Evolutionary conservation across 2,329 filamentous ascomycete species (phyloP).

Genomic region (Xylaria sp.): DNA sequence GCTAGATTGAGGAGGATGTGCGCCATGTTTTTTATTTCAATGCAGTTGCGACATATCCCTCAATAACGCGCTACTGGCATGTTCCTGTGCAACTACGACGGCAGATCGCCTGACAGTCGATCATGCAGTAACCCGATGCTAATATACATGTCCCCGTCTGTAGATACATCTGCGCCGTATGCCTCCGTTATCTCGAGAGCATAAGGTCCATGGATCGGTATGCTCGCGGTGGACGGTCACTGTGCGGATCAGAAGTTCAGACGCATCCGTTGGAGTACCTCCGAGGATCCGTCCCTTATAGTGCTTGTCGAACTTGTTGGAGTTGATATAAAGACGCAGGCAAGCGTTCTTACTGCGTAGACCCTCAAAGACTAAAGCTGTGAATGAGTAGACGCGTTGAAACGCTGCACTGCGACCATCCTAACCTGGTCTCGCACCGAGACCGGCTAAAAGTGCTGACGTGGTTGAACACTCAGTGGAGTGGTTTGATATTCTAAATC

Average conservation of each 20-base stretch:
- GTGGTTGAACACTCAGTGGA: slow-evolving; percentile 29
- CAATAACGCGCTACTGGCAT: slow-evolving; percentile 11
- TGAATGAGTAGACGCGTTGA: slow-evolving; percentile 30
- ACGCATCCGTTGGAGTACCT: slow-evolving; percentile 25
- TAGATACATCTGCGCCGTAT: slow-evolving; percentile 3
- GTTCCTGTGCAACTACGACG: slow-evolving; percentile 13
- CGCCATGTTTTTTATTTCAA: slow-evolving; percentile 19
- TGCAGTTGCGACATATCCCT: slow-evolving; percentile 15
- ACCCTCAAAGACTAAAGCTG: slow-evolving; percentile 16
- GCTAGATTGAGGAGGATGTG: slow-evolving; percentile 14
- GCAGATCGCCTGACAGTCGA: slow-evolving; percentile 26
- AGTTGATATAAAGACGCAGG: slow-evolving; percentile 15
- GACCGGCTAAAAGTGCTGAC: slow-evolving; percentile 37
- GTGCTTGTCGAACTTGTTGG: slow-evolving; percentile 11
- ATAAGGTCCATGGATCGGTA: slow-evolving; percentile 6
- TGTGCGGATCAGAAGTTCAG: slow-evolving; percentile 12
- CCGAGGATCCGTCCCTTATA: slow-evolving; percentile 23
- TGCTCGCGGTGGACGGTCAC: slow-evolving; percentile 23
- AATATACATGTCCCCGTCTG: slow-evolving; percentile 6
- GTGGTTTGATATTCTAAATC: slow-evolving; percentile 18
- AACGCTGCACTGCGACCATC: slow-evolving; percentile 37
- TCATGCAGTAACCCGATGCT: slow-evolving; percentile 22
- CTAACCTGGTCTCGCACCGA: slow-evolving; percentile 36
- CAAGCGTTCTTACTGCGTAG: slow-evolving; percentile 22
- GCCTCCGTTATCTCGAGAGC: not conserved